Evolutionary conservation across 768 basidiomycete genomes (phyloP), one percentile per base, ranked within the genome.

Genomic region (Pilatotrama ljubarskyi): DNA sequence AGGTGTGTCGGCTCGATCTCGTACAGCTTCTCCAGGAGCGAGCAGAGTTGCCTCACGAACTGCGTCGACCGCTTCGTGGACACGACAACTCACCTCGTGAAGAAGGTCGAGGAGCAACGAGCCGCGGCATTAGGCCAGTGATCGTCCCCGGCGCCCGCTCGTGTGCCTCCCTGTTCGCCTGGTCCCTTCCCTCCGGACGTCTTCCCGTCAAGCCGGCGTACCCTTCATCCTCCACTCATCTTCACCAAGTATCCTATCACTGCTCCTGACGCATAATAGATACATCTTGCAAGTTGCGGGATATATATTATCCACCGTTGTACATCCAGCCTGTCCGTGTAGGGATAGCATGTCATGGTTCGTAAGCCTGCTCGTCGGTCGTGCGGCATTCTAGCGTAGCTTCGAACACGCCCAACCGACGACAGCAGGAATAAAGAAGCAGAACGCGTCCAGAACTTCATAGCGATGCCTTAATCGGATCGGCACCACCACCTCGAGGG

Each of bases 61-160:
- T 97, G 95, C 70, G 93, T 96, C 50, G 91, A 92, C 58, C 81
- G 95, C 58, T 98, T 97, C 77, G 77, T 98, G 66, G 95, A 98
- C 76, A 84, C 87, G 37, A 90, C 86, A 69, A 73, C 93, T 41
- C 91, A 84, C 76, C 82, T 98, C 78, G 87, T 97, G 58, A 84
- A 84, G 63, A 81, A 83, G 67, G 76, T 88, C 35, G 74, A 80
- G 59, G 64, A 70, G 42, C 74, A 77, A 38, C 73, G 78, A 58
- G 79, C 87, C 32, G 81, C 85, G 61, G 56, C 63, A 24, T 32
- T 32, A 42, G 50, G 48, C 18, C 46, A 61, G 22, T 61, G 56
- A 66, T 52, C 51, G 52, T 53, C 54, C 15, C 29, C 37, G 26
- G 40, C 51, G 29, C 40, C 55, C 48, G 25, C 14, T n/a, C 44